Conservation (phyloP, 352 stramenopile genomes). For the Pythium scleroteichum region DNA sequence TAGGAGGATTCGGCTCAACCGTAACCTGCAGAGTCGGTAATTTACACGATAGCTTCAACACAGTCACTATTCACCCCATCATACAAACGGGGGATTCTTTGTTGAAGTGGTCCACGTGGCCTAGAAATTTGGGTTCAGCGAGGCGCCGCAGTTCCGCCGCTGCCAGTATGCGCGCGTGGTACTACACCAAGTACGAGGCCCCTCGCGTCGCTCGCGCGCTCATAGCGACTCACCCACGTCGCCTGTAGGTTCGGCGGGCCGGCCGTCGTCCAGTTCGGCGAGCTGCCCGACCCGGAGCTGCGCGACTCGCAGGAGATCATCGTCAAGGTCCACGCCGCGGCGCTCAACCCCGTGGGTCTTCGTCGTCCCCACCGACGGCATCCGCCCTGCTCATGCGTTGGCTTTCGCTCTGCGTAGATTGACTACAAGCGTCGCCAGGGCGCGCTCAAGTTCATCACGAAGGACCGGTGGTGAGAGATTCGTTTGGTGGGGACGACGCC, state of each 20-base stretch:
- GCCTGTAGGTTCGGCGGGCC: slow-evolving; percentile 55
- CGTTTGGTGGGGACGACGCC: not conserved
- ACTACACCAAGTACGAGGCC: slow-evolving; percentile 50
- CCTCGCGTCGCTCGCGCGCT: not conserved
- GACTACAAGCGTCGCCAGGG: slow-evolving; percentile 83
- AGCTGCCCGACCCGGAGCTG: slow-evolving; percentile 51
- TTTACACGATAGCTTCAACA: slow-evolving; percentile 1
- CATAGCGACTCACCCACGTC: not conserved
- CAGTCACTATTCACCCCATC: too few species aligned
- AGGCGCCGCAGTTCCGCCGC: too few species aligned
- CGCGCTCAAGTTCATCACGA: slow-evolving; percentile 61
- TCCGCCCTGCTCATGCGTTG: too few species aligned
- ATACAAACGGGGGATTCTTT: not conserved
- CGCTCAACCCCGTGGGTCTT: slow-evolving; percentile 63
- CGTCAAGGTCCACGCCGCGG: slow-evolving; percentile 60
- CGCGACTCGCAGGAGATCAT: slow-evolving; percentile 56
- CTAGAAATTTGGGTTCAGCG: too few species aligned
- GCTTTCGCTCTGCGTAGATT: too few species aligned
- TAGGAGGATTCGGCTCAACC: not conserved
- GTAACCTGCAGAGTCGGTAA: not conserved
- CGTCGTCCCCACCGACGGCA: too few species aligned
- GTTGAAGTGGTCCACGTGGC: slow-evolving; percentile 5
- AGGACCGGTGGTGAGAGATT: slow-evolving; percentile 26
- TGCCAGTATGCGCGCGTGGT: slow-evolving; percentile 67
- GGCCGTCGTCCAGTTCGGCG: slow-evolving; percentile 55